phyloP scores from a whole-genome alignment of 2,329 filamentous ascomycete genomes.

The Lachnellula willkommii region DNA sequence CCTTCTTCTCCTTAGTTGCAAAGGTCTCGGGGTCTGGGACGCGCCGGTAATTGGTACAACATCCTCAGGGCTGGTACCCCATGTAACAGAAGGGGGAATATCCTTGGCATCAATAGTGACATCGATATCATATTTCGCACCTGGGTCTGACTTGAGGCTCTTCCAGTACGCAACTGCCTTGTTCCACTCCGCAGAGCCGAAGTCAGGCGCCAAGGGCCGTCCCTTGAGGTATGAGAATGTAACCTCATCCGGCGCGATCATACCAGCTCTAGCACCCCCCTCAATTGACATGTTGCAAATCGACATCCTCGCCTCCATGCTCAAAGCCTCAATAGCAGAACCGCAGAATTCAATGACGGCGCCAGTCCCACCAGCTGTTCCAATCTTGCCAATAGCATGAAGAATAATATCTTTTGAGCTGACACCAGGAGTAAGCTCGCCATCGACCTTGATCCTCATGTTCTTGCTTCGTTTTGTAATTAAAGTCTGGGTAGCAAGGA shows the following conservation, averaged over 20 bases:
- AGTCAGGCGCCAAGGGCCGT: conserved; percentile 79
- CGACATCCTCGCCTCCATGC: conserved; percentile 97
- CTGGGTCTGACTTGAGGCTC: conserved; percentile 77
- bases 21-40: conserved; percentile 91
- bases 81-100: conserved; percentile 87
- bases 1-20: conserved; percentile 71
- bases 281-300: conserved; percentile 99
- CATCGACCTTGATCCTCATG: conserved; percentile 95
- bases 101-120: conserved; percentile 89
- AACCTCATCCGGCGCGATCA: conserved; percentile 91
- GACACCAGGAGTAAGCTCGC: conserved; percentile 81
- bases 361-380: conserved; percentile 90
- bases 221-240: conserved; percentile 96
- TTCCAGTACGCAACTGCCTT: conserved; percentile 85
- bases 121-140: conserved; percentile 83
- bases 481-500: conserved; percentile 90
- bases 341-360: conserved; percentile 97
- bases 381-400: conserved; percentile 87
- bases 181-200: conserved; percentile 82
- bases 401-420: conserved; percentile 95
- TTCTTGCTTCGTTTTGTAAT: conserved; percentile 96
- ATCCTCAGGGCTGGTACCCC: conserved; percentile 96
- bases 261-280: conserved; percentile 87
- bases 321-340: conserved; percentile 80
- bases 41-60: conserved; percentile 89